A percentile compares a stretch with the other conserved stretches of the same genome.
Conservation (phyloP, 805 yeast genomes). For the Clavispora asparagi region DNA sequence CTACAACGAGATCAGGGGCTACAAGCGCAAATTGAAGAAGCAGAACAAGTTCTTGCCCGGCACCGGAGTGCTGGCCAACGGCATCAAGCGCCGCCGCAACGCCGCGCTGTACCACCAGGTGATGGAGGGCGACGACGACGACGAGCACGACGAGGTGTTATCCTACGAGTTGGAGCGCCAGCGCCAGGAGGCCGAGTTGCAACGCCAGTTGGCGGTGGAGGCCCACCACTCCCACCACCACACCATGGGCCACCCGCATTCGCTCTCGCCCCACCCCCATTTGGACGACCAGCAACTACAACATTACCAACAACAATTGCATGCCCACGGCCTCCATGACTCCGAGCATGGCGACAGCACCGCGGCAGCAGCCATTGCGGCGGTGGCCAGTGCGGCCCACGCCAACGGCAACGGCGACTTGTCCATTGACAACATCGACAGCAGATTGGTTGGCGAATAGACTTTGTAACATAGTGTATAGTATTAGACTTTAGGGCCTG, state of each 20-base stretch:
- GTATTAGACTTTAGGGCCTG: slow-evolving; percentile 1
- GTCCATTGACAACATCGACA: slow-evolving; percentile 41
- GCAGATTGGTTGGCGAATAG: slow-evolving; percentile 40
- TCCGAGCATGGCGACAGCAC: slow-evolving; percentile 14
- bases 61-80: slow-evolving; percentile 7
- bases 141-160: slow-evolving; percentile 18
- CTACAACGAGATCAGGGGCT: slow-evolving; percentile 52
- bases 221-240: slow-evolving; percentile 9
- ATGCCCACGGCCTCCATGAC: slow-evolving; percentile 22
- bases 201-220: slow-evolving; percentile 16
- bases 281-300: slow-evolving; percentile 23
- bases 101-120: slow-evolving; percentile 15
- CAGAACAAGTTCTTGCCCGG: slow-evolving; percentile 25
- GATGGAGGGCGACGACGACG: slow-evolving; percentile 19
- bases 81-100: slow-evolving; percentile 11
- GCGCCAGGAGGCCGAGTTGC: slow-evolving; percentile 17
- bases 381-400: slow-evolving; percentile 31
- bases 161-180: slow-evolving; percentile 17
- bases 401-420: slow-evolving; percentile 27
- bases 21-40: slow-evolving; percentile 46
- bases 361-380: slow-evolving; percentile 39
- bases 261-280: slow-evolving; percentile 18
- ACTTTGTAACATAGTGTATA: slow-evolving; percentile 16
- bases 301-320: slow-evolving; percentile 23
- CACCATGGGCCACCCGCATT: slow-evolving; percentile 11